Conservation (phyloP, 306 rosid genomes). For the Cicer chorassanicum region DNA sequence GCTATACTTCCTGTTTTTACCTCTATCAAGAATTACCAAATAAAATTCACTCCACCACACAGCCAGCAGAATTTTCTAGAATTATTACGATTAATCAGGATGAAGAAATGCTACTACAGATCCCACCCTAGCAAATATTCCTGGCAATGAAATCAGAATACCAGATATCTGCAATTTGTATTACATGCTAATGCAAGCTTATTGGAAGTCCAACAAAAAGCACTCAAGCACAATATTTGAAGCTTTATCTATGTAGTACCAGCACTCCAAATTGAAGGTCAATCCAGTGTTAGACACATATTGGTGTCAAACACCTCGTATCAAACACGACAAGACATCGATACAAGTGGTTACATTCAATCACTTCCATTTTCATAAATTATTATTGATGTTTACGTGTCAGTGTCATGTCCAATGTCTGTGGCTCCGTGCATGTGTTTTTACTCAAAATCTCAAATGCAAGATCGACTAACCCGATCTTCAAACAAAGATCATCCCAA, state of each 20-base stretch:
- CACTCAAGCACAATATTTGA: neutral
- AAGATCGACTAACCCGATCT: slow-evolving; percentile 27
- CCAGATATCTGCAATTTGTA: slow-evolving; percentile 10
- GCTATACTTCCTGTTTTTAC: neutral
- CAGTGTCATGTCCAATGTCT: no score
- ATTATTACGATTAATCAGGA: neutral
- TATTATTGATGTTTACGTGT: no score
- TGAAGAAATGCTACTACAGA: slow-evolving; percentile 24
- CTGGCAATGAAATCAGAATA: neutral
- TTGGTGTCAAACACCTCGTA: no score
- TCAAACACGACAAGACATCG: no score
- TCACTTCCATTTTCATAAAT: no score
- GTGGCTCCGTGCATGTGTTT: no score
- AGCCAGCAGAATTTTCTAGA: slow-evolving; percentile 6
- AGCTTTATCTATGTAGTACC: neutral
- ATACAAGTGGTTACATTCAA: no score
- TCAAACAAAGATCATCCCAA: slow-evolving; percentile 16
- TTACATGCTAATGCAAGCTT: slow-evolving; percentile 8
- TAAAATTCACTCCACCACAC: neutral
- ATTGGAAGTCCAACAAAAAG: slow-evolving; percentile 10
- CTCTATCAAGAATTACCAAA: slow-evolving; percentile 18
- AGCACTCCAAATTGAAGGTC: no score
- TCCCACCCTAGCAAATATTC: slow-evolving; percentile 26
- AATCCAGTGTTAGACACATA: no score
- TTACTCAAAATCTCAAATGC: neutral